These are phyloP conservation scores for Schwanniomyces yamadae DNA, from an alignment of 805 yeast genomes.

Conservation along the genomic window DNA sequence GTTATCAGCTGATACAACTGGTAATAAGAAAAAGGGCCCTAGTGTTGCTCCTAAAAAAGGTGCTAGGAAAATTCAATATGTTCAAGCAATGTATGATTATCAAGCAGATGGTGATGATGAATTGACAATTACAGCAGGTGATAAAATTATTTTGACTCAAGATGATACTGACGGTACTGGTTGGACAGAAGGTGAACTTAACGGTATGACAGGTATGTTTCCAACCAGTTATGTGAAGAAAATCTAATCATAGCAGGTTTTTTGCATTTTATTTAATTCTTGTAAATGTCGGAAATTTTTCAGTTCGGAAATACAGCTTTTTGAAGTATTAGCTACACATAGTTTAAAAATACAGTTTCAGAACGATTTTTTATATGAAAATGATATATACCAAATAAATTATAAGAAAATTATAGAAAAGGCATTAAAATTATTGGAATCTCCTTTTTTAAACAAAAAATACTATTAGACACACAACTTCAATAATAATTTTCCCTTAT, in stretches of 20 bases:
- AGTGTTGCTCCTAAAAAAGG: constrained; percentile 78
- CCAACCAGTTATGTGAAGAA: constrained; percentile 72
- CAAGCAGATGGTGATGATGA: constrained; percentile 80
- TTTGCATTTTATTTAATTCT: no score
- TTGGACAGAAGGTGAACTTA: constrained; percentile 89
- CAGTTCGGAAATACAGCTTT: background rate
- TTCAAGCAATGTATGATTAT: constrained; percentile 74
- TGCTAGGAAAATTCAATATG: constrained; percentile 60
- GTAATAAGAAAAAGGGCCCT: constrained; percentile 59
- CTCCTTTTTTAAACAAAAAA: constrained; percentile 3
- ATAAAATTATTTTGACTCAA: constrained; percentile 59
- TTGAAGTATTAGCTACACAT: constrained; percentile 4
- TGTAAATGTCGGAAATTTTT: no score
- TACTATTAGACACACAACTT: constrained; percentile 7
- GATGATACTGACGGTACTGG: constrained; percentile 72
- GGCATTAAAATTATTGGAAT: constrained; percentile 4
- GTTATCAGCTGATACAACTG: constrained; percentile 8
- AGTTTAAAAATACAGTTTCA: constrained; percentile 4
- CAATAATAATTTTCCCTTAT: constrained; percentile 5
- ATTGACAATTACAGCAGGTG: constrained; percentile 69
- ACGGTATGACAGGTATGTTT: constrained; percentile 32
- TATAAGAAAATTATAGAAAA: constrained; percentile 7
- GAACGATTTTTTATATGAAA: constrained; percentile 11
- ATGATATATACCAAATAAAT: constrained; percentile 11
- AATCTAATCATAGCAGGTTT: no score